Evolutionary conservation across 176 grass and related monocot genomes (phyloP), one percentile per base, ranked within the genome.

Genomic region (Coix lacrymajobi): DNA sequence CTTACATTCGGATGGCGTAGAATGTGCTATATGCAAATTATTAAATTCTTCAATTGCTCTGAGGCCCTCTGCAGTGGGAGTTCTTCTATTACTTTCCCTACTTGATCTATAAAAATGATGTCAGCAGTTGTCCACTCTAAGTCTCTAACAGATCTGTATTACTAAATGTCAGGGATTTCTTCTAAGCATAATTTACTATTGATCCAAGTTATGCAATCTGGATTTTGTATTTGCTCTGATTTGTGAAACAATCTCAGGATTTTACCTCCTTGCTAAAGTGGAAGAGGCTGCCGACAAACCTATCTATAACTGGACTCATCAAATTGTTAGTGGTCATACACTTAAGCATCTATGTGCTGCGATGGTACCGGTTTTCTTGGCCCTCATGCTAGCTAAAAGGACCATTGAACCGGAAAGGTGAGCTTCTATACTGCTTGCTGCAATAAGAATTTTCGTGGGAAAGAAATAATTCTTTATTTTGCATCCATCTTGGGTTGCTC

Each of bases 231-330:
- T 20, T 76, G 6, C 63, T 69, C 82, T 67, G 32, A 62, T 39
- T 9, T 84, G 8, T 62, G 40, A 37, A 80, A 75, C 67, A 39
- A 90, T 86, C 81, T 15, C 87, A 94, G 92, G 81, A 76, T 98
- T 98, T 85, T 98, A 98, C 81, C 92, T 95, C 44, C 86, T 98
- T 80, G 96, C 92, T 26, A 98, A 98, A 83, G 85, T 95, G 20
- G 93, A 91, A 87, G 96, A 98, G 68, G 96, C 92, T 73, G 80
- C 65, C 11, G 96, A 95, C 71, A 93, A 93, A 75, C 84, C 77
- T 34, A 98, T 98, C 28, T 98, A 98, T 56, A 79, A 78, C 14
- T 93, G 88, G 88, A 91, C 90, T 4, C 32, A 93, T 89, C 60
- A 85, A 8, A 88, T 84, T 71, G 84, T 93, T 20, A 98, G 92